Percentiles rank a stretch among this genome's conserved stretches.
Conservation (phyloP, 495 filamentous ascomycete species). For the Neurospora sp. region DNA sequence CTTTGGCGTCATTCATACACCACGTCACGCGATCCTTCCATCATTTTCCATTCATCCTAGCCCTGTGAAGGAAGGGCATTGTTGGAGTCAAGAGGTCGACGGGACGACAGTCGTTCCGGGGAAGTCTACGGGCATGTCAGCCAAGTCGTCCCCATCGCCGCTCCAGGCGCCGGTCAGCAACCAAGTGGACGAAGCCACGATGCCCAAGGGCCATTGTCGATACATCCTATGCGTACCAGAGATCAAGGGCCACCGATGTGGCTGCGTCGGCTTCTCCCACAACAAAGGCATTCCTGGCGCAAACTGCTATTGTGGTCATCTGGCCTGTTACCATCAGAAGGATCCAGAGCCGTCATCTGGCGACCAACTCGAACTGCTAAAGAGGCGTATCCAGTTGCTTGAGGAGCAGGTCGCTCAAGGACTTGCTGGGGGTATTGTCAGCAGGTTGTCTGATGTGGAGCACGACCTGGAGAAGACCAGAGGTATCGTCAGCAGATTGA, state of each 20-base stretch:
- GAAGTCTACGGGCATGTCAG: constrained; percentile 4
- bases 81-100: background rate
- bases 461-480: constrained; percentile 22
- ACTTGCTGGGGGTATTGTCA: background rate
- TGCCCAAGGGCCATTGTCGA: constrained; percentile 45
- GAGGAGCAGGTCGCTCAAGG: constrained; percentile 38
- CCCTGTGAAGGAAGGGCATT: background rate
- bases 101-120: background rate
- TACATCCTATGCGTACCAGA: constrained; percentile 45
- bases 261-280: constrained; percentile 44
- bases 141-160: constrained; percentile 25
- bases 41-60: background rate
- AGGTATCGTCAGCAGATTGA: constrained; percentile 32
- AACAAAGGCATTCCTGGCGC: constrained; percentile 40
- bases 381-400: constrained; percentile 34
- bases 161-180: constrained; percentile 15
- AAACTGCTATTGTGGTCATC: constrained; percentile 45
- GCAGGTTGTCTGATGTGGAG: constrained; percentile 14
- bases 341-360: constrained; percentile 24
- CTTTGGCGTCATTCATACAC: background rate
- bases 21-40: background rate
- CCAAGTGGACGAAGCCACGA: constrained; percentile 27
- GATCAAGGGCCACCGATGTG: constrained; percentile 44
- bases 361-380: constrained; percentile 35
- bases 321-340: constrained; percentile 43